Conservation (phyloP, 805 yeast species). For the Nakazawaea populi region DNA sequence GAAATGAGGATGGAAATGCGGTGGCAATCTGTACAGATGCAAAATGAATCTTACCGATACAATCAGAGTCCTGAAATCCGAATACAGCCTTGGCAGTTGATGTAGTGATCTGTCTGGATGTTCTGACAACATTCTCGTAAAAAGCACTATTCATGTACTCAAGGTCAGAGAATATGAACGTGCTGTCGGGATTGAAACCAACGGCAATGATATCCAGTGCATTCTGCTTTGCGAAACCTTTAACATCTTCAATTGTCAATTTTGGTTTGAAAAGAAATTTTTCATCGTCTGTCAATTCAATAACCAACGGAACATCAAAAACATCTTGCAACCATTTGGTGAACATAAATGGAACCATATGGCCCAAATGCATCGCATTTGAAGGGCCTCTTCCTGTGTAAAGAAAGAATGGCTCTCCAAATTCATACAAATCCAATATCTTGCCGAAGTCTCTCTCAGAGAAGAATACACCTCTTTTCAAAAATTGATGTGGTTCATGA, state of each 20-base stretch:
- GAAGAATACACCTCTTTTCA: conserved; percentile 89
- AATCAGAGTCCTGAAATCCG: conserved; percentile 91
- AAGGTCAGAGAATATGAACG: conserved; percentile 91
- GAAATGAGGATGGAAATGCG: conserved; percentile 94
- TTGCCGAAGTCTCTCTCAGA: conserved; percentile 77
- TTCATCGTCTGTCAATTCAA: conserved; percentile 95
- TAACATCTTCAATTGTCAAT: conserved; percentile 84
- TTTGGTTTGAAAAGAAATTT: conserved; percentile 91
- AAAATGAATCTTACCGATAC: conserved; percentile 91
- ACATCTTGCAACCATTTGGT: conserved; percentile 98
- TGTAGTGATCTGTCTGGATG: conserved; percentile 90
- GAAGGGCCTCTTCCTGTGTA: conserved; percentile 98
- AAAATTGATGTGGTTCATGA: conserved; percentile 81
- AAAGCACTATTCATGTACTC: conserved; percentile 90
- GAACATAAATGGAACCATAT: conserved; percentile 90
- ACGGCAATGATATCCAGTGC: conserved; percentile 91
- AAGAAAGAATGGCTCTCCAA: conserved; percentile 90
- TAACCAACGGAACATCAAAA: conserved; percentile 90
- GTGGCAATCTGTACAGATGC: conserved; percentile 96
- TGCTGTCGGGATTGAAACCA: conserved; percentile 92
- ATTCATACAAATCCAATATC: conserved; percentile 86
- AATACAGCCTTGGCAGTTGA: conserved; percentile 97
- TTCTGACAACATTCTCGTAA: conserved; percentile 89
- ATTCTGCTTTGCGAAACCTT: conserved; percentile 70
- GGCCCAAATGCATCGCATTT: conserved; percentile 94